A percentile compares a stretch with the other conserved stretches of the same genome.
Evolutionary conservation across 108 stramenopile species (phyloP).

Genomic region (Pseudonitzschia multiseries): DNA sequence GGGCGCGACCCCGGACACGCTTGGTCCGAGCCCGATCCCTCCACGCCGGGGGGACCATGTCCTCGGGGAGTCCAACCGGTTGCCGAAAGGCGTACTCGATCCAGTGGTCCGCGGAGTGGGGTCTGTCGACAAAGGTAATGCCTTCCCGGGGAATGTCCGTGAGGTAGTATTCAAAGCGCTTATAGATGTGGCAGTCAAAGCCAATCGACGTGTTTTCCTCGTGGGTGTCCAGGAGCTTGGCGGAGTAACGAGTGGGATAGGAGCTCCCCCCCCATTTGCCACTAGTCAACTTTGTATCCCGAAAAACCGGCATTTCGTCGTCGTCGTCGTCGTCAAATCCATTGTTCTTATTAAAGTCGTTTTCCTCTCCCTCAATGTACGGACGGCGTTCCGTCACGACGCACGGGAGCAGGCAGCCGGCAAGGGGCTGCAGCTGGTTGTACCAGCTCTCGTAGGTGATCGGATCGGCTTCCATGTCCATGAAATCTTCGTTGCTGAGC

Average conservation of each 20-base stretch:
- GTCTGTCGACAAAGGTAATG: conserved; percentile 29
- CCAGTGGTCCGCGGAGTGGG: conserved; percentile 26
- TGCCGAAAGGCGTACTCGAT: conserved; percentile 42
- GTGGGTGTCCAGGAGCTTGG: conserved; percentile 26
- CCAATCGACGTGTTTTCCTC: conserved; percentile 22
- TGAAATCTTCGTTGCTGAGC: conserved; percentile 4
- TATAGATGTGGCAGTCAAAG: conserved; percentile 28
- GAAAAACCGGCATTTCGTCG: background rate
- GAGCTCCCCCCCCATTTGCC: background rate
- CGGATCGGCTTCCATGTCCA: conserved; percentile 9
- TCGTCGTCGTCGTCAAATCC: conserved; percentile 3
- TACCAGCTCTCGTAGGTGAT: conserved; percentile 18
- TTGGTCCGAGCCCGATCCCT: background rate
- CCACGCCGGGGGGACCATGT: conserved; percentile 41
- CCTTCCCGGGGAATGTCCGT: conserved; percentile 41
- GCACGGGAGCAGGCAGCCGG: conserved; percentile 31
- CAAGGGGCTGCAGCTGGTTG: conserved; percentile 1
- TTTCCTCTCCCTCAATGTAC: conserved; percentile 8
- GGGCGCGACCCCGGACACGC: background rate
- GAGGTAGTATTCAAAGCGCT: conserved; percentile 25
- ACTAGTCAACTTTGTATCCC: background rate
- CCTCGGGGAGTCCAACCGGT: conserved; percentile 43
- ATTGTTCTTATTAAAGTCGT: background rate
- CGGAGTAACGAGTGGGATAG: conserved; percentile 6
- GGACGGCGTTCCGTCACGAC: conserved; percentile 26